Evolutionary conservation across 148 eudicot species (phyloP).

Genomic region (Rhododendron kiyosumense): DNA sequence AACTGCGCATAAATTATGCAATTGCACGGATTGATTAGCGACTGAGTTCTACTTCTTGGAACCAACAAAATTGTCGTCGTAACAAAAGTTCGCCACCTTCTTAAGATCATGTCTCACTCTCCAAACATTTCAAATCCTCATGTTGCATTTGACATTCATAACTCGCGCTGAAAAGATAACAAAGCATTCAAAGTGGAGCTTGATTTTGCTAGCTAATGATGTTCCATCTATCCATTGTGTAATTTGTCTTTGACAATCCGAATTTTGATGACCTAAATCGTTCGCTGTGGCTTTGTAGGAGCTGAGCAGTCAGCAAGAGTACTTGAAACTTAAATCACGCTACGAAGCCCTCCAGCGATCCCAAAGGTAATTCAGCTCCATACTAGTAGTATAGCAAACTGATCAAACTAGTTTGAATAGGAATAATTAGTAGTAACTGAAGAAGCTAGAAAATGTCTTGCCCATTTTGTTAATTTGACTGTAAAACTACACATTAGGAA

Average conservation of each 20-base stretch:
- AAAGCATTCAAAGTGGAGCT: neutral
- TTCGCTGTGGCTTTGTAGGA: slow-evolving; percentile 39
- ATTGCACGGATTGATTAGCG: neutral
- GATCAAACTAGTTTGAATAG: neutral
- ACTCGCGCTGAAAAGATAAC: neutral
- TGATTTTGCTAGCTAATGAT: neutral
- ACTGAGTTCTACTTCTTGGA: neutral
- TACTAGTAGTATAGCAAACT: neutral
- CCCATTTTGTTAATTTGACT: neutral
- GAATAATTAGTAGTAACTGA: neutral
- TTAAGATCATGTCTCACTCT: neutral
- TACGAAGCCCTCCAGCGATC: slow-evolving; percentile 68
- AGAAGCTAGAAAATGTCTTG: neutral
- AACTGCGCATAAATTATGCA: slow-evolving; percentile 3
- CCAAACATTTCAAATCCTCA: neutral
- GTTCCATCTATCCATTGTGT: neutral
- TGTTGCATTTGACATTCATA: neutral
- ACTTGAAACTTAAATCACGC: slow-evolving; percentile 75
- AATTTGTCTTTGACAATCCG: neutral
- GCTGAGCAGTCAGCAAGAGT: slow-evolving; percentile 82
- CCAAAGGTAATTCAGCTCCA: slow-evolving; percentile 40
- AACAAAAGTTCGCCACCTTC: neutral
- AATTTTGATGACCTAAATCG: neutral
- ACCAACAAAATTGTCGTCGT: neutral
- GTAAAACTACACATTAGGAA: slow-evolving; percentile 39